phyloP scores from a whole-genome alignment of 306 rosid species.

The Carpinus viminea region DNA sequence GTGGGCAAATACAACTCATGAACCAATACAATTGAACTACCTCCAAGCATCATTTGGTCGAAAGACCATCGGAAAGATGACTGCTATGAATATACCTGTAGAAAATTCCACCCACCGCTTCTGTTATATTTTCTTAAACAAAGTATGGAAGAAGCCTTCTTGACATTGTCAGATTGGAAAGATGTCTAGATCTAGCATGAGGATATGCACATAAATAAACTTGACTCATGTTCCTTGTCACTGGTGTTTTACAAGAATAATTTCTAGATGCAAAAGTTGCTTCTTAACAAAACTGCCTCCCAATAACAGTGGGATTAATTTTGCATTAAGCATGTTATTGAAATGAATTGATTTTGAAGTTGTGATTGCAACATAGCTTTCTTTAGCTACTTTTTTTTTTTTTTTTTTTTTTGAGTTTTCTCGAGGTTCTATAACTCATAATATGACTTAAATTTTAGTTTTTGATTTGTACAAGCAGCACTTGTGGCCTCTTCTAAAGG shows the following conservation, averaged over 20 bases:
- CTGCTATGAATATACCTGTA: neutral
- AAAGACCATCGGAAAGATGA: neutral
- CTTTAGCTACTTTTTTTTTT: neutral
- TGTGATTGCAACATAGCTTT: neutral
- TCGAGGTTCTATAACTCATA: neutral
- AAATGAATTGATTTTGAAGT: neutral
- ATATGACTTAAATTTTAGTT: neutral
- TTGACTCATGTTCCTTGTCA: neutral
- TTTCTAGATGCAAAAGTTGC: neutral
- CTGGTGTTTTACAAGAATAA: neutral
- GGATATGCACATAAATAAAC: neutral
- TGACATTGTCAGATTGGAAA: neutral
- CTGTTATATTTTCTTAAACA: neutral
- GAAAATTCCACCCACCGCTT: neutral
- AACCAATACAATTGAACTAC: neutral
- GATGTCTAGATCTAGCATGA: neutral
- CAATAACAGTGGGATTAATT: neutral
- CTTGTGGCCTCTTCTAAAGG: conserved; percentile 92
- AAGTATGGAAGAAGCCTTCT: neutral
- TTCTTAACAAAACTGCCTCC: neutral
- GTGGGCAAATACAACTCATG: neutral
- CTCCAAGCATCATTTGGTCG: neutral
- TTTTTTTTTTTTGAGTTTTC: neutral
- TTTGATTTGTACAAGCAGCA: conserved; percentile 54
- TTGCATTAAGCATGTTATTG: neutral